Base-by-base conservation (phyloP, 1,284 basidiomycete species). In the Schizophyllum amplum region DNA sequence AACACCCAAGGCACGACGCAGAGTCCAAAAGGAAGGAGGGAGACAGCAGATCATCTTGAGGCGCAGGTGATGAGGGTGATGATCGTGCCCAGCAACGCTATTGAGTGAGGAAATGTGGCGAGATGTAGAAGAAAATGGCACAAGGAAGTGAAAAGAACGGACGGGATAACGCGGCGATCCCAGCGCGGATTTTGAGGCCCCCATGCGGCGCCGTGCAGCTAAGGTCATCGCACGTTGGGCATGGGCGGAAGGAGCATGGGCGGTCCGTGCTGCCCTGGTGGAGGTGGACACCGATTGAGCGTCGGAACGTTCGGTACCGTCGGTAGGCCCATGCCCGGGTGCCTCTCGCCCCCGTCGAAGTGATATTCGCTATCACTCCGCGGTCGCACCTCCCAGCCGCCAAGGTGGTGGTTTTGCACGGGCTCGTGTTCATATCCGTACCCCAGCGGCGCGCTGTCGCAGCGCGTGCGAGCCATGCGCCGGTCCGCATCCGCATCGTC, bases 401-500 rank as follows among this genome's bases (percentile, higher is more conserved):
- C 33, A n/a, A n/a, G n/a, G 33, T 17, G 13, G 33, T 21, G 11
- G 24, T 50, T 11, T 11, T 50, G 48, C 48, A 50, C 48, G 24
- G 20, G 15, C 20, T 50, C 24, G 21, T 11, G 15, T 9, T 20
- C 21, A 20, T 22, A 50, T 11, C 48, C 69, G 57, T 76, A 74
- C 24, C 75, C 76, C 23, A 78, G 67, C 56, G 77, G 77, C 46
- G 77, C 77, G 15, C 72, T 75, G 59, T 79, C 77, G 64, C 76
- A 77, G 46, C 77, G 66, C 27, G 76, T 75, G n/a, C 77, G 71
- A 42, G 70, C 67, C n/a, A 71, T 62, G 58, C 72, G 72, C 64
- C 48, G 20, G 71, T 70, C 54, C 65, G 60, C 56, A 61, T 61
- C 61, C 55, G 63, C 57, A 51, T 62, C 58, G 55, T 60, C 52